A percentile compares a stretch with the other conserved stretches of the same genome.
Conservation (phyloP, 306 rosid species). For the Quercus cerris region DNA sequence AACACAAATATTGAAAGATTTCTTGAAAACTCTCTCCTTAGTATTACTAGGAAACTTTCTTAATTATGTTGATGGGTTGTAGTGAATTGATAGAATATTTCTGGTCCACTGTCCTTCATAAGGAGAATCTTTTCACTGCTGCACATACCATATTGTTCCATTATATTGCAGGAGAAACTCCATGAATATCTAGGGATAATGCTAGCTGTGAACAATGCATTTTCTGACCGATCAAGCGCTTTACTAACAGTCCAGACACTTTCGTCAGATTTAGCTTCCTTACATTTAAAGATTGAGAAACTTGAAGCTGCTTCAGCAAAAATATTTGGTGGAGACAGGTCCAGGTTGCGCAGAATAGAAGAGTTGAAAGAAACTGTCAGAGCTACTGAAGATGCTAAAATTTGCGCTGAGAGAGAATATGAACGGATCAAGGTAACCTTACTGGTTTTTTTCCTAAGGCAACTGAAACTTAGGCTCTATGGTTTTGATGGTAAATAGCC, state of each 20-base stretch:
- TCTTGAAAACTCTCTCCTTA: neutral
- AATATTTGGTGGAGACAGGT: constrained; percentile 91
- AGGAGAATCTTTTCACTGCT: neutral
- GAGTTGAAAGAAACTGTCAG: constrained; percentile 71
- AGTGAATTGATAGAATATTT: neutral
- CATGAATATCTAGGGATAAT: constrained; percentile 96
- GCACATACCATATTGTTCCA: neutral
- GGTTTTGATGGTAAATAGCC: neutral
- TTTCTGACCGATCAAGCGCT: constrained; percentile 85
- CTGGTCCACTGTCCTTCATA: neutral
- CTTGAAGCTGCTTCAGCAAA: constrained; percentile 89
- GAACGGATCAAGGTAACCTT: constrained; percentile 80
- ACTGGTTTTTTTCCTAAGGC: neutral
- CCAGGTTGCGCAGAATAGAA: constrained; percentile 75
- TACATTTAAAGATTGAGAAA: constrained; percentile 65
- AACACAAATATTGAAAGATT: neutral
- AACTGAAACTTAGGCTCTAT: neutral
- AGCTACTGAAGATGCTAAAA: constrained; percentile 72
- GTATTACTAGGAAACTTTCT: neutral
- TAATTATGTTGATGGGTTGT: neutral
- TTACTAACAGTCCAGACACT: constrained; percentile 93
- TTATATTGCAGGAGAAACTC: constrained; percentile 52
- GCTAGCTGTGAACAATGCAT: constrained; percentile 79
- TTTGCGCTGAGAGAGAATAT: constrained; percentile 67
- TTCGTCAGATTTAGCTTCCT: constrained; percentile 64